A percentile compares a stretch with the other conserved stretches of the same genome.
phyloP scores from a whole-genome alignment of 495 filamentous ascomycete species.

The Paragyromitra xinjiangensis region DNA sequence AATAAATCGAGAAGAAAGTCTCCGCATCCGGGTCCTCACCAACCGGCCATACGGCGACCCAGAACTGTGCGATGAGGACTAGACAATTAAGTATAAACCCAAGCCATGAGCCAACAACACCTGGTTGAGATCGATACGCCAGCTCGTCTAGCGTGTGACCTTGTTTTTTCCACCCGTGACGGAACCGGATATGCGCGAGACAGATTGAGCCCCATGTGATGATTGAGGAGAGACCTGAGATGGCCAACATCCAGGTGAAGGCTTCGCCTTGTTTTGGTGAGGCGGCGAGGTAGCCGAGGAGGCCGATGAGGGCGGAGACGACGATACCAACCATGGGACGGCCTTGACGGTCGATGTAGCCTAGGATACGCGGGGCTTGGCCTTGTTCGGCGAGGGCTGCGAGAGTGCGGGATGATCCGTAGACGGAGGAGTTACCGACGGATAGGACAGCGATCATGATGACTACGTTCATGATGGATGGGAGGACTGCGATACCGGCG shows the following conservation, averaged over 20 bases:
- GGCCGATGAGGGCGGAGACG: conserved; percentile 73
- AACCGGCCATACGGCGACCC: conserved; percentile 85
- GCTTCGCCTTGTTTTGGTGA: conserved; percentile 70
- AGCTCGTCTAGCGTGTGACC: conserved; percentile 78
- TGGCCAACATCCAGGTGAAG: conserved; percentile 87
- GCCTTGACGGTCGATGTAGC: conserved; percentile 84
- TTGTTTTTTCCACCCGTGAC: conserved; percentile 74
- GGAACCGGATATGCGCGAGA: conserved; percentile 90
- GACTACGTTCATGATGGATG: conserved; percentile 87
- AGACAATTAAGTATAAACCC: conserved; percentile 81
- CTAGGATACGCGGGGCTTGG: conserved; percentile 78
- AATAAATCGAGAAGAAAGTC: conserved; percentile 77
- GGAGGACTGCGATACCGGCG: conserved; percentile 77
- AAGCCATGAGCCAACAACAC: conserved; percentile 82
- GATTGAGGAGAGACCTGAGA: conserved; percentile 86
- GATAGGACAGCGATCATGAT: conserved; percentile 88
- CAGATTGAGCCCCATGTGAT: conserved; percentile 96
- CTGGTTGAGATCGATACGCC: conserved; percentile 80
- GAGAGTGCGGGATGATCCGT: conserved; percentile 85
- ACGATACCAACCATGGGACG: conserved; percentile 79
- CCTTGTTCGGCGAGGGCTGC: conserved; percentile 85
- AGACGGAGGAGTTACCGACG: conserved; percentile 87
- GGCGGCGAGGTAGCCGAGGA: conserved; percentile 81
- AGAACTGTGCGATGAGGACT: conserved; percentile 92
- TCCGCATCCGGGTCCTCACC: conserved; percentile 63